phyloP scores from a whole-genome alignment of 1,284 basidiomycete species.

The Lignosus rhinocerotis region DNA sequence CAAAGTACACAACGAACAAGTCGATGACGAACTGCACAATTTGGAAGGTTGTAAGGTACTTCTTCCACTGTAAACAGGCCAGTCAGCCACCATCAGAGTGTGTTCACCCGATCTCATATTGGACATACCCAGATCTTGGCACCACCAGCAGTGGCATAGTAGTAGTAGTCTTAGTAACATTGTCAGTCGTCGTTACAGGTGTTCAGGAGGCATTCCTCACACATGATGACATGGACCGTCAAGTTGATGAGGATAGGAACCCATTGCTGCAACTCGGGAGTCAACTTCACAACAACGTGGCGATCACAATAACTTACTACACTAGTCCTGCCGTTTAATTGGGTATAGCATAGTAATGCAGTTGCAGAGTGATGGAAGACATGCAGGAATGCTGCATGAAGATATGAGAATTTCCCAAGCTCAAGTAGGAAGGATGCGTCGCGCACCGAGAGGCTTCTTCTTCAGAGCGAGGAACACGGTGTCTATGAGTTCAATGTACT shows the following conservation, averaged over 20 bases:
- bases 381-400: slow-evolving; percentile 82
- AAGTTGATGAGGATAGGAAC: slow-evolving; percentile 93
- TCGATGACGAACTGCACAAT: slow-evolving; percentile 95
- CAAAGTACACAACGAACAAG: slow-evolving; percentile 88
- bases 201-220: slow-evolving; percentile 47
- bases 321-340: slow-evolving; percentile 91
- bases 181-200: neutral
- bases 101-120: neutral
- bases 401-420: neutral
- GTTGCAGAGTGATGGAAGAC: slow-evolving; percentile 99
- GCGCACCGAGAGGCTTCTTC: slow-evolving; percentile 92
- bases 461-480: slow-evolving; percentile 97
- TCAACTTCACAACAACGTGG: slow-evolving; percentile 3
- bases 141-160: slow-evolving; percentile 94
- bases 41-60: slow-evolving; percentile 94
- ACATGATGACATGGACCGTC: slow-evolving; percentile 97
- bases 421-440: neutral
- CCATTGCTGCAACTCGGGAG: slow-evolving; percentile 76
- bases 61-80: slow-evolving; percentile 79
- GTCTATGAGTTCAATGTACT: slow-evolving; percentile 92
- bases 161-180: slow-evolving; percentile 82
- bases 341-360: slow-evolving; percentile 91
- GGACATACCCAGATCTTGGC: slow-evolving; percentile 87
- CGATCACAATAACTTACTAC: slow-evolving; percentile 55
- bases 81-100: neutral